Evolutionary conservation across 169 alveolate species (phyloP).

Genomic region (Plasmodium yoelii): DNA sequence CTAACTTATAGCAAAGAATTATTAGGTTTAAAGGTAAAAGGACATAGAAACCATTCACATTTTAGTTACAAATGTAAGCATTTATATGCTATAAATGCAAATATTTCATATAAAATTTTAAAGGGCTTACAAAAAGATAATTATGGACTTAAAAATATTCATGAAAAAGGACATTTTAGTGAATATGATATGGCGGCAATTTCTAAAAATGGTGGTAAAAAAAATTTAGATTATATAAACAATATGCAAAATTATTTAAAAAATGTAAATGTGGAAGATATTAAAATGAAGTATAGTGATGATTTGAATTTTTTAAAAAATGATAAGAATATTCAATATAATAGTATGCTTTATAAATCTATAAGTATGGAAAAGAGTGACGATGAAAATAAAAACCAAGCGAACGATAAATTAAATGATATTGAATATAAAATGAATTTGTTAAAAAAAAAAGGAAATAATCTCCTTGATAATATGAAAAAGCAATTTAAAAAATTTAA

Average conservation of each 20-base stretch:
- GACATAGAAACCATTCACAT: constrained; percentile 3
- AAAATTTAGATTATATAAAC: neutral
- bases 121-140: constrained; percentile 12
- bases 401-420: constrained; percentile 2
- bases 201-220: neutral
- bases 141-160: constrained; percentile 5
- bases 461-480: constrained; percentile 38
- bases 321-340: constrained; percentile 15
- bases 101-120: constrained; percentile 16
- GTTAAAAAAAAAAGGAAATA: constrained; percentile 24
- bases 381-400: neutral
- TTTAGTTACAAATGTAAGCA: neutral
- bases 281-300: constrained; percentile 6
- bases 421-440: constrained; percentile 2
- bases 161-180: constrained; percentile 34
- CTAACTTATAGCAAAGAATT: neutral
- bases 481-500: constrained; percentile 35
- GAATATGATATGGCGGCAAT: constrained; percentile 40
- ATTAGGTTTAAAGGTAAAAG: constrained; percentile 1
- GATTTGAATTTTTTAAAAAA: neutral
- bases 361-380: neutral
- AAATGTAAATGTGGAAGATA: neutral
- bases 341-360: neutral
- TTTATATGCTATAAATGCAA: constrained; percentile 10
- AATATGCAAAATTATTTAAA: constrained; percentile 8